Evolutionary conservation across 148 eudicot genomes (phyloP).

Genomic region (Spergularia marina): DNA sequence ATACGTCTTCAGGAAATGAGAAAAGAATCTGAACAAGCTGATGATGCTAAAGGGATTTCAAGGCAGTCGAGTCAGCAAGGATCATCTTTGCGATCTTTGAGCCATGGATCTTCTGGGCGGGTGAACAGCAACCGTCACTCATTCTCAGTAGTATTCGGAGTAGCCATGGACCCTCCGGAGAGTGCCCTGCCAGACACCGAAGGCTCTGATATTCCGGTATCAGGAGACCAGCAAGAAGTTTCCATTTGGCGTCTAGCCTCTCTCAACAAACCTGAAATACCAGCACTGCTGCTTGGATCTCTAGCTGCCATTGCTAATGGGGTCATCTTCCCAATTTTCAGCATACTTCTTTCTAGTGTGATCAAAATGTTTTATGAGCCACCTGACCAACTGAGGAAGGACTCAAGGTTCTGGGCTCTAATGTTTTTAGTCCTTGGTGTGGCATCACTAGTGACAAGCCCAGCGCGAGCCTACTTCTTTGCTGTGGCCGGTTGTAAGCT

Average conservation of each 20-base stretch:
- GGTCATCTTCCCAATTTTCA: conserved; percentile 22
- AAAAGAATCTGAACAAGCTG: conserved; percentile 24
- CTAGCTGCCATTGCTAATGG: conserved; percentile 26
- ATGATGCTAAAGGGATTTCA: conserved; percentile 22
- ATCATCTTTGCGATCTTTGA: conserved; percentile 46
- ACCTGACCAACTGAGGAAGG: conserved; percentile 16
- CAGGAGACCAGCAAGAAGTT: conserved; percentile 33
- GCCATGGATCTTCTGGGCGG: conserved; percentile 46
- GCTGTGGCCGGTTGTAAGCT: conserved; percentile 27
- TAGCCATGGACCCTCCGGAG: conserved; percentile 31
- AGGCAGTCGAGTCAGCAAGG: conserved; percentile 41
- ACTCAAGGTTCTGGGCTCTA: conserved; percentile 28
- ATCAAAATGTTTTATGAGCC: conserved; percentile 27
- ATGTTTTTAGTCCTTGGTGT: conserved; percentile 28
- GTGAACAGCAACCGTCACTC: conserved; percentile 42
- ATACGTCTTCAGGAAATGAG: conserved; percentile 54
- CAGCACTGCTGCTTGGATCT: conserved; percentile 24
- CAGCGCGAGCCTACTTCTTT: conserved; percentile 26
- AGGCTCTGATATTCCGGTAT: not conserved
- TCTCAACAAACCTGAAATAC: conserved; percentile 31
- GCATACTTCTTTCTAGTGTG: conserved; percentile 29
- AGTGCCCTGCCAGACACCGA: conserved; percentile 18
- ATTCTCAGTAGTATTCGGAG: conserved; percentile 35
- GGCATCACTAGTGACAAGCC: conserved; percentile 21
- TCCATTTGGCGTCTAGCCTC: conserved; percentile 25